Conservation (phyloP, 2,329 filamentous ascomycete species). For the Colletotrichum viniferum region DNA sequence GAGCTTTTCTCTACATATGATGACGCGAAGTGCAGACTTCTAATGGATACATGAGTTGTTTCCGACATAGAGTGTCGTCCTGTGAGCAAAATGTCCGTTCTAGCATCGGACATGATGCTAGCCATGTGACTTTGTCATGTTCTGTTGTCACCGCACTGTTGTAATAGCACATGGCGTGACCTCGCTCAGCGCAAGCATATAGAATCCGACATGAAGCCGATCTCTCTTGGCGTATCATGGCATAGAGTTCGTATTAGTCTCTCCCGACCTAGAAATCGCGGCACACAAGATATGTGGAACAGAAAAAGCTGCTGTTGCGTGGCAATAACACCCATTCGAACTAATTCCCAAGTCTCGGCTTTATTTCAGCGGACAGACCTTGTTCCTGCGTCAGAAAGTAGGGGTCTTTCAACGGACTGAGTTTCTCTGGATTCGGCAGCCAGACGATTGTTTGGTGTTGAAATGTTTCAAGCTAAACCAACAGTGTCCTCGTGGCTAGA, state of each 20-base stretch:
- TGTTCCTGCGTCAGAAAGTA: not conserved
- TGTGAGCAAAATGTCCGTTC: too few relatives aligned
- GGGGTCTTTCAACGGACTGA: not conserved
- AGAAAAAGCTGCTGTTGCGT: not conserved
- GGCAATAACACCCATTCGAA: not conserved
- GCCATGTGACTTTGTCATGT: too few relatives aligned
- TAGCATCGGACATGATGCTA: too few relatives aligned
- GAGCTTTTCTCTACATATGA: too few relatives aligned
- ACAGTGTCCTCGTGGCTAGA: not conserved
- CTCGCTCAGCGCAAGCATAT: not conserved
- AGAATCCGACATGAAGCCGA: not conserved
- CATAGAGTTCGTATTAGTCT: not conserved
- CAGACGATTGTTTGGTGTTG: not conserved
- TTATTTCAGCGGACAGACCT: not conserved
- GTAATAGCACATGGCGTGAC: not conserved
- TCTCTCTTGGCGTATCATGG: not conserved
- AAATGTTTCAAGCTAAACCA: not conserved
- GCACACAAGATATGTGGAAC: not conserved
- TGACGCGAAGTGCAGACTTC: too few relatives aligned
- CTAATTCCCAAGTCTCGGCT: not conserved
- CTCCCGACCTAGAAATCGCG: too few relatives aligned
- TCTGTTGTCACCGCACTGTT: too few relatives aligned
- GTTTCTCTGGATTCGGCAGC: too few relatives aligned
- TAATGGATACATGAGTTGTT: too few relatives aligned
- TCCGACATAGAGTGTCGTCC: too few relatives aligned